These are phyloP conservation scores for Kingdonia uniflora DNA, from an alignment of 164 flowering plant genomes.

Conservation along the genomic window DNA sequence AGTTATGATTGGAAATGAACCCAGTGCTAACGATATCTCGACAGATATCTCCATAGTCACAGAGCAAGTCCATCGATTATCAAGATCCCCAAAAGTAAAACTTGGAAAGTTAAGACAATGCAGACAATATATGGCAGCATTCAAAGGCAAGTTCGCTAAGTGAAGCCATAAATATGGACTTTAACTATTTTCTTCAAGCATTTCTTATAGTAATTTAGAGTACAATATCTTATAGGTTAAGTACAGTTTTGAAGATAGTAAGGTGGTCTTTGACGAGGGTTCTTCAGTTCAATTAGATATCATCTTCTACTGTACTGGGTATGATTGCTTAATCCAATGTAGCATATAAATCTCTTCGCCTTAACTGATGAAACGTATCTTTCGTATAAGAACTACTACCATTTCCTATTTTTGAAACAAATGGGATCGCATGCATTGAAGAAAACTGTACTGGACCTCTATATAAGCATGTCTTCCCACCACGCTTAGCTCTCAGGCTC, in stretches of 20 bases:
- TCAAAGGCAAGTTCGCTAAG: constrained; percentile 9
- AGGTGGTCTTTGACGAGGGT: constrained; percentile 31
- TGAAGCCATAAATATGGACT: not conserved
- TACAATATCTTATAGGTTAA: constrained; percentile 16
- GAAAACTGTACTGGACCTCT: constrained; percentile 41
- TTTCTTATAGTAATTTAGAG: not conserved
- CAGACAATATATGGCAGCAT: constrained; percentile 23
- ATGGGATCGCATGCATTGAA: constrained; percentile 28
- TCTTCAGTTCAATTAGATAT: constrained; percentile 20
- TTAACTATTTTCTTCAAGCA: not conserved
- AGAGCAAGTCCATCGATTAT: constrained; percentile 33
- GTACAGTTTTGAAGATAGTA: constrained; percentile 22
- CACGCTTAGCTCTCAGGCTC: constrained; percentile 30
- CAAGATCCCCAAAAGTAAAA: constrained; percentile 16
- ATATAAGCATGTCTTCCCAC: constrained; percentile 42
- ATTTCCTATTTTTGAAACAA: constrained; percentile 33
- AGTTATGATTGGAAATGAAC: constrained; percentile 29
- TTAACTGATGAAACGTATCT: not conserved
- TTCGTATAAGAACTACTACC: constrained; percentile 22
- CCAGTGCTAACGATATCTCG: constrained; percentile 33
- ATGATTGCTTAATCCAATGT: not conserved
- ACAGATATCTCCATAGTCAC: constrained; percentile 25
- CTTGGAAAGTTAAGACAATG: constrained; percentile 5
- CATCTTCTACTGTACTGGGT: constrained; percentile 39
- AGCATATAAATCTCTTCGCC: not conserved